A percentile compares a stretch with the other conserved stretches of the same genome.
phyloP scores from a whole-genome alignment of 495 filamentous ascomycete species.

The Neurospora terricola region DNA sequence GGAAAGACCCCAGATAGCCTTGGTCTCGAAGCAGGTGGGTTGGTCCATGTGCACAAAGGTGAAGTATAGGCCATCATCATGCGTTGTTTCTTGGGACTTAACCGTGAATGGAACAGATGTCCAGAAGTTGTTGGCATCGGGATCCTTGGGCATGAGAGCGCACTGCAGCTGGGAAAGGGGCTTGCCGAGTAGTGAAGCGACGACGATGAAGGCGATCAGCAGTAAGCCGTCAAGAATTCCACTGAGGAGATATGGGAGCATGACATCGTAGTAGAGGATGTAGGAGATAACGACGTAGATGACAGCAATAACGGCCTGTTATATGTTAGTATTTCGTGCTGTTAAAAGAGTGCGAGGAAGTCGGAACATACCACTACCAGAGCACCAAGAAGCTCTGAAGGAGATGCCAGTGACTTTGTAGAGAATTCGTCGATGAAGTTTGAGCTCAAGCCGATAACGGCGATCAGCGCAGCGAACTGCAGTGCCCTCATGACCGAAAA shows the following conservation, averaged over 20 bases:
- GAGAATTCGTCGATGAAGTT: constrained; percentile 79
- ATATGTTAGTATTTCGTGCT: neutral
- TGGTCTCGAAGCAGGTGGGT: constrained; percentile 72
- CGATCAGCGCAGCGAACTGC: constrained; percentile 62
- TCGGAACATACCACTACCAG: constrained; percentile 59
- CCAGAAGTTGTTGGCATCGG: constrained; percentile 3
- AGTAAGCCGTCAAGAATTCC: constrained; percentile 56
- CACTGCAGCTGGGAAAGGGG: constrained; percentile 75
- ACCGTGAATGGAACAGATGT: constrained; percentile 3
- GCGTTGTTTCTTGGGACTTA: constrained; percentile 1
- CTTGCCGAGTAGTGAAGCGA: constrained; percentile 67
- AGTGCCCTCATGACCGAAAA: constrained; percentile 66
- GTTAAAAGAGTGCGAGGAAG: neutral
- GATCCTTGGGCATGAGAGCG: constrained; percentile 31
- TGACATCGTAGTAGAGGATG: constrained; percentile 70
- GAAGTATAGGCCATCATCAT: constrained; percentile 13
- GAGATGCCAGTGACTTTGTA: constrained; percentile 48
- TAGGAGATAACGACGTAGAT: constrained; percentile 71
- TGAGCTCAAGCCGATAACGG: constrained; percentile 69
- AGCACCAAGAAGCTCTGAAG: constrained; percentile 65
- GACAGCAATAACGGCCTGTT: constrained; percentile 61
- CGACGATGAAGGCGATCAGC: constrained; percentile 67
- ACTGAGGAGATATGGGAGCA: constrained; percentile 64
- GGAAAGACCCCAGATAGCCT: constrained; percentile 79
- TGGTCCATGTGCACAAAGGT: constrained; percentile 35